These are phyloP conservation scores for Ascochyta clinopodiicola DNA, from an alignment of 2,329 filamentous ascomycete genomes.

Conservation along the genomic window DNA sequence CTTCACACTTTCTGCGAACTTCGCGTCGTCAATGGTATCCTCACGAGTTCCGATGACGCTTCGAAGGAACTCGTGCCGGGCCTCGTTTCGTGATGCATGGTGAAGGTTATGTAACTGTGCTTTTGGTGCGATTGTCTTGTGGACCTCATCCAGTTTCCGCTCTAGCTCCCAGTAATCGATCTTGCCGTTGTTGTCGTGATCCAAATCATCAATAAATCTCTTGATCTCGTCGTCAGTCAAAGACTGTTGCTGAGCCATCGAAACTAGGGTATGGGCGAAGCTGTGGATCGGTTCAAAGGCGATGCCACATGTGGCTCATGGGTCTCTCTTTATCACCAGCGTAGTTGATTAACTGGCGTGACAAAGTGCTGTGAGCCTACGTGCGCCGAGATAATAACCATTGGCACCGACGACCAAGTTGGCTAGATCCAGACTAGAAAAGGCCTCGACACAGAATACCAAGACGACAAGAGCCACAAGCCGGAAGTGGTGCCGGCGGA, in stretches of 20 bases:
- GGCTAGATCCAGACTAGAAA: conserved; percentile 17
- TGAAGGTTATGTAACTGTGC: conserved; percentile 56
- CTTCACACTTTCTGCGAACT: conserved; percentile 56
- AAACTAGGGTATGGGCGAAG: neutral
- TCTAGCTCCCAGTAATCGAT: conserved; percentile 62
- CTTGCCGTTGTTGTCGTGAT: conserved; percentile 59
- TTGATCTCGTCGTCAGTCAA: conserved; percentile 58
- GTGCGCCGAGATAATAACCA: conserved; percentile 35
- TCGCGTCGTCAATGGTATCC: conserved; percentile 53
- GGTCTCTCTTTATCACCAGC: conserved; percentile 13
- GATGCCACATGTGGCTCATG: conserved; percentile 22
- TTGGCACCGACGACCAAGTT: conserved; percentile 10
- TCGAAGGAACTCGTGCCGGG: conserved; percentile 60
- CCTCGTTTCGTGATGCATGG: conserved; percentile 46
- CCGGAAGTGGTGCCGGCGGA: conserved; percentile 25
- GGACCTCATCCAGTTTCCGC: conserved; percentile 60
- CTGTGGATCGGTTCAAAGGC: neutral
- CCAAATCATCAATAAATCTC: conserved; percentile 60
- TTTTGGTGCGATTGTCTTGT: conserved; percentile 59
- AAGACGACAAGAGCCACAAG: conserved; percentile 37
- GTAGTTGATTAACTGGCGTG: conserved; percentile 10
- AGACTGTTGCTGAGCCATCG: conserved; percentile 35
- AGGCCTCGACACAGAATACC: conserved; percentile 20
- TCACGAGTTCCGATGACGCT: conserved; percentile 55
- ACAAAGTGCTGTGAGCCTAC: conserved; percentile 25